Percentiles rank a stretch among this genome's conserved stretches.
Conservation (phyloP, 176 grass and related monocot species). For the Otatea glauca region DNA sequence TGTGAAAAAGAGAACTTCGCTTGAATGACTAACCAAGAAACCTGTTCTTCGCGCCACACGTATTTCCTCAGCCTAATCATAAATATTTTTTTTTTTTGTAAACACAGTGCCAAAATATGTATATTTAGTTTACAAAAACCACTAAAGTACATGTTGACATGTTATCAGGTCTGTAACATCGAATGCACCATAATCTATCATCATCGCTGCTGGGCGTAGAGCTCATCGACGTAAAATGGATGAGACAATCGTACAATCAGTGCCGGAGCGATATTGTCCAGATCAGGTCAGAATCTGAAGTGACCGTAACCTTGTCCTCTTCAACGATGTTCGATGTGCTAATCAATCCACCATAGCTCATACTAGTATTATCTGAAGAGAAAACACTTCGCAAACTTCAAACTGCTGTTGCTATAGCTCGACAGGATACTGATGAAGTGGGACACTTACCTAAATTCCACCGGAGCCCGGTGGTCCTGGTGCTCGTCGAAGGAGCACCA, state of each 20-base stretch:
- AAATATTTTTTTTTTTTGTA: background rate
- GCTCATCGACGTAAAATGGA: background rate
- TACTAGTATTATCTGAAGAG: slow-evolving; percentile 53
- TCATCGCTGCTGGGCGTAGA: background rate
- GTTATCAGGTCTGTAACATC: slow-evolving; percentile 3
- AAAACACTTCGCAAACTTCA: slow-evolving; percentile 25
- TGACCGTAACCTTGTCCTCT: slow-evolving; percentile 59
- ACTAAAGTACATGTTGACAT: slow-evolving; percentile 11
- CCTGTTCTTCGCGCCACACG: background rate
- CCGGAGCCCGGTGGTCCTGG: slow-evolving; percentile 71
- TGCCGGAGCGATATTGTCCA: slow-evolving; percentile 83
- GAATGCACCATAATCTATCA: background rate
- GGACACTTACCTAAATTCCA: slow-evolving; percentile 75
- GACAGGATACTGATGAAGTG: slow-evolving; percentile 22
- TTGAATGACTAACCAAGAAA: background rate
- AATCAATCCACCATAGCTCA: slow-evolving; percentile 73
- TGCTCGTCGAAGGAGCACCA: slow-evolving; percentile 57
- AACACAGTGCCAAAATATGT: background rate
- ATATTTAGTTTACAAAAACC: background rate
- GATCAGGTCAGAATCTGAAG: slow-evolving; percentile 71
- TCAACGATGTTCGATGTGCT: slow-evolving; percentile 78
- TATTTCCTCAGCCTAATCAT: background rate
- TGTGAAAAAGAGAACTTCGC: background rate
- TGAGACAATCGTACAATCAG: slow-evolving; percentile 23
- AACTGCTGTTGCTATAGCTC: background rate